These are phyloP conservation scores for Gynochthodes officinalis DNA, from an alignment of 257 asterid species.

Conservation along the genomic window DNA sequence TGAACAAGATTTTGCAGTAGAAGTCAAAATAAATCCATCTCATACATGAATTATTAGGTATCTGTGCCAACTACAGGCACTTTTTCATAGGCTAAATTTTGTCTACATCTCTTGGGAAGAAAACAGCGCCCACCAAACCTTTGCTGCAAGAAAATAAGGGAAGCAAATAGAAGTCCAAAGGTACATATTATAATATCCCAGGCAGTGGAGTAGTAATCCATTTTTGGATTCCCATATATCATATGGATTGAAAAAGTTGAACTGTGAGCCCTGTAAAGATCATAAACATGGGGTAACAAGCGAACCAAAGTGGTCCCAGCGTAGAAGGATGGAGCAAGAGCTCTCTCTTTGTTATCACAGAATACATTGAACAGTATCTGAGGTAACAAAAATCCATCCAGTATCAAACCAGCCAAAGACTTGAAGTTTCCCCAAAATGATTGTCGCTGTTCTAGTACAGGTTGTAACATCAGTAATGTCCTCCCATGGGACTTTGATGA, in stretches of 20 bases:
- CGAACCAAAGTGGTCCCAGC: conserved; percentile 69
- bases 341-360: conserved; percentile 46
- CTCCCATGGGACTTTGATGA: conserved; percentile 38
- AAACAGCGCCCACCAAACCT: conserved; percentile 64
- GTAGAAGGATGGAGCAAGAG: conserved; percentile 64
- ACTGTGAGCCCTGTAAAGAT: conserved; percentile 61
- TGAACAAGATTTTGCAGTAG: background rate
- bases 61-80: conserved; percentile 52
- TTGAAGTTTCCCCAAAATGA: conserved; percentile 68
- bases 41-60: conserved; percentile 21
- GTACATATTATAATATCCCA: conserved; percentile 71
- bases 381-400: conserved; percentile 81
- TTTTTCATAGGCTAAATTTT: conserved; percentile 52
- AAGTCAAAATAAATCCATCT: background rate
- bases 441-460: conserved; percentile 14
- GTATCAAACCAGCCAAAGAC: conserved; percentile 63
- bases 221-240: conserved; percentile 74
- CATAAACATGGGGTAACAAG: conserved; percentile 71
- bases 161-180: conserved; percentile 49
- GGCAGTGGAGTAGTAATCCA: conserved; percentile 73
- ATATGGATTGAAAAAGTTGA: conserved; percentile 42
- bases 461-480: conserved; percentile 16
- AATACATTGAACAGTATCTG: conserved; percentile 70
- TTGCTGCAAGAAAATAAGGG: conserved; percentile 74
- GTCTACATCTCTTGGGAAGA: conserved; percentile 54